phyloP scores from a whole-genome alignment of 257 asterid species.

The Avicennia marina region DNA sequence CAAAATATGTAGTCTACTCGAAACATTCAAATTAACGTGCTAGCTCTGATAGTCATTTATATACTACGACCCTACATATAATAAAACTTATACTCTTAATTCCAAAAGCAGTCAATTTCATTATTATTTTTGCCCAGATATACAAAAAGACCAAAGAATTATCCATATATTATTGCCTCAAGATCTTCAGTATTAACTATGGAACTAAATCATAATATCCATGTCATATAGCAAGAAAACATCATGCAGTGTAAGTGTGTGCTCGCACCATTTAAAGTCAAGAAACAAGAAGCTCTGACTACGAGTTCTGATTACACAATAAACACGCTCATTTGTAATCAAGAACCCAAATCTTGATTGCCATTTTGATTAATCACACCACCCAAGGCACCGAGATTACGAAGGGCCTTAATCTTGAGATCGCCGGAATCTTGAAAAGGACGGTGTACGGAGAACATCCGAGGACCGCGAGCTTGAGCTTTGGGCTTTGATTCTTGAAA shows the following conservation, averaged over 20 bases:
- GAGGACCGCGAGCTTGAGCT: too few species aligned
- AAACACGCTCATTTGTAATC: constrained; percentile 19
- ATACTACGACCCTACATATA: too few species aligned
- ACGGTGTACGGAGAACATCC: too few species aligned
- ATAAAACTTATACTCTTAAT: neutral
- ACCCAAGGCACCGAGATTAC: too few species aligned
- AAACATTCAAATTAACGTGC: neutral
- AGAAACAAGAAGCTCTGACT: too few species aligned
- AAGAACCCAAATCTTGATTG: constrained; percentile 21
- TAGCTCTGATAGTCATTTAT: neutral
- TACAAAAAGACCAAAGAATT: constrained; percentile 7
- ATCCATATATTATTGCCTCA: too few species aligned
- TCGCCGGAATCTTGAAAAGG: neutral
- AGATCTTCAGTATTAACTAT: too few species aligned
- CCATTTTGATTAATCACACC: constrained; percentile 6
- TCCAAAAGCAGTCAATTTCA: neutral
- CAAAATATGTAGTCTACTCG: too few species aligned
- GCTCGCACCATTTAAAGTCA: constrained; percentile 35
- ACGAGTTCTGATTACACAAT: too few species aligned
- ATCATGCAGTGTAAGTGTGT: too few species aligned
- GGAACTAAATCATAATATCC: too few species aligned
- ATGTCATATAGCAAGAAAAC: too few species aligned
- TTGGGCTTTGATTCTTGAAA: constrained; percentile 19
- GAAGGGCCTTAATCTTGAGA: constrained; percentile 1
- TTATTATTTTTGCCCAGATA: neutral